Percentiles rank a stretch among this genome's conserved stretches.
These are phyloP conservation scores for Chrysanthemum lavandulifolium DNA, from an alignment of 129 eudicot species.

Conservation along the genomic window DNA sequence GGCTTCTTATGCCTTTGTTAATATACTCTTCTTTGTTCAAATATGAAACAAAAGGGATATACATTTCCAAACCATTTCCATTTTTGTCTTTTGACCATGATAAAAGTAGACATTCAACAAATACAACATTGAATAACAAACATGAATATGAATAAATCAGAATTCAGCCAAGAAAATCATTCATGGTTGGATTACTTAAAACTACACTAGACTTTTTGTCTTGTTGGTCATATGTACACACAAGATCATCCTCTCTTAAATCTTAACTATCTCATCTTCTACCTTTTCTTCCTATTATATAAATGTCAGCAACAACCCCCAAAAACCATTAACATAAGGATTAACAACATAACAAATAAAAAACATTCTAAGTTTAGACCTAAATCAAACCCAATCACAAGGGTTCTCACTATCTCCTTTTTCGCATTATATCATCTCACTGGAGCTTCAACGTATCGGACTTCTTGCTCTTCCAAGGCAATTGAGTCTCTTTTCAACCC, in stretches of 20 bases:
- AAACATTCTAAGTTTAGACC: constrained; percentile 12
- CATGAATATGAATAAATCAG: constrained; percentile 8
- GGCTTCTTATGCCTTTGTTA: no score
- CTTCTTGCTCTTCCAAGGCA: constrained; percentile 9
- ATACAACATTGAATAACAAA: constrained; percentile 3
- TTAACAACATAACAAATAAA: constrained; percentile 10
- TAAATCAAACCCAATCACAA: constrained; percentile 15
- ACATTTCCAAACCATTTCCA: no score
- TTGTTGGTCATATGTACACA: constrained; percentile 47
- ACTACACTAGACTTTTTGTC: constrained; percentile 29
- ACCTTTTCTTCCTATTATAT: constrained; percentile 15
- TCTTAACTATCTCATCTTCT: constrained; percentile 21
- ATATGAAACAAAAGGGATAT: no score
- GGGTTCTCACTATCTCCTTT: constrained; percentile 12
- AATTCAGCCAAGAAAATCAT: constrained; percentile 28
- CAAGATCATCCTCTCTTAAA: constrained; percentile 20
- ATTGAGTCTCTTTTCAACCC: neutral
- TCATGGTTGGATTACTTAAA: constrained; percentile 4
- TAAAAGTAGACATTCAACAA: constrained; percentile 11
- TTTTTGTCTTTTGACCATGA: neutral
- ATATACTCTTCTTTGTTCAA: no score
- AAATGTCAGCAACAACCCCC: constrained; percentile 21
- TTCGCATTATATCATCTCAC: constrained; percentile 15
- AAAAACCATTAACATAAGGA: constrained; percentile 29
- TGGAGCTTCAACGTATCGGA: neutral